phyloP scores from a whole-genome alignment of 495 filamentous ascomycete species.

The Parmelia sp. region DNA sequence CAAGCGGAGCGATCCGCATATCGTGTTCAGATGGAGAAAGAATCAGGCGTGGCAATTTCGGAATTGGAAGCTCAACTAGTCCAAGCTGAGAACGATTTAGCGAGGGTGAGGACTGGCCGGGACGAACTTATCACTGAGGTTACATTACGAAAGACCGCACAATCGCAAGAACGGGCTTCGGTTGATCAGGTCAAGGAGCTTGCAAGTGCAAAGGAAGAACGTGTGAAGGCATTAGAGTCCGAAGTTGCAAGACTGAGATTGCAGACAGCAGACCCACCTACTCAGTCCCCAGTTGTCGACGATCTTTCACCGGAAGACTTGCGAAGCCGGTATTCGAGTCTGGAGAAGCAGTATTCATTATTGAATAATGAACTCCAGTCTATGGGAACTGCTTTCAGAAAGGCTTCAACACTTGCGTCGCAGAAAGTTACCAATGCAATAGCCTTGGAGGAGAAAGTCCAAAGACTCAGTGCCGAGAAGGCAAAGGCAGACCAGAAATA shows the following conservation, averaged over 20 bases:
- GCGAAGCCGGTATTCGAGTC: conserved; percentile 58
- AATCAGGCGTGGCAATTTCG: conserved; percentile 58
- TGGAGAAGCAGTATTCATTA: conserved; percentile 72
- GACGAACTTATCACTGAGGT: conserved; percentile 81
- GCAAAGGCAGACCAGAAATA: conserved; percentile 96
- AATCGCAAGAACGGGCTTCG: conserved; percentile 67
- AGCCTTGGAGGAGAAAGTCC: conserved; percentile 71
- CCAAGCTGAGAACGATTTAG: conserved; percentile 74
- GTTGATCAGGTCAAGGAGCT: conserved; percentile 70
- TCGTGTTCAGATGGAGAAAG: conserved; percentile 69
- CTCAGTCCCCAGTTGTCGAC: conserved; percentile 43
- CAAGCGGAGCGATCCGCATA: conserved; percentile 80
- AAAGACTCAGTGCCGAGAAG: conserved; percentile 75
- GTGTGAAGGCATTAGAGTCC: conserved; percentile 71
- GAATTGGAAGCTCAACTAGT: conserved; percentile 78
- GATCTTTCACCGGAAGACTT: conserved; percentile 60
- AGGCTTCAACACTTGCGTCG: conserved; percentile 70
- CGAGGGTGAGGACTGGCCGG: conserved; percentile 70
- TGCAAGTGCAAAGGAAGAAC: conserved; percentile 62
- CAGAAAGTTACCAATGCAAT: conserved; percentile 75
- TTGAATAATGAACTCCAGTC: conserved; percentile 80
- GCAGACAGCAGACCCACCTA: conserved; percentile 40
- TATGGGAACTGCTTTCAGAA: conserved; percentile 82
- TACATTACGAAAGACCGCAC: conserved; percentile 67
- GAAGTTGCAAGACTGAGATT: conserved; percentile 67